A percentile compares a stretch with the other conserved stretches of the same genome.
Conservation (phyloP, 306 rosid species). For the Abrus precatorius region DNA sequence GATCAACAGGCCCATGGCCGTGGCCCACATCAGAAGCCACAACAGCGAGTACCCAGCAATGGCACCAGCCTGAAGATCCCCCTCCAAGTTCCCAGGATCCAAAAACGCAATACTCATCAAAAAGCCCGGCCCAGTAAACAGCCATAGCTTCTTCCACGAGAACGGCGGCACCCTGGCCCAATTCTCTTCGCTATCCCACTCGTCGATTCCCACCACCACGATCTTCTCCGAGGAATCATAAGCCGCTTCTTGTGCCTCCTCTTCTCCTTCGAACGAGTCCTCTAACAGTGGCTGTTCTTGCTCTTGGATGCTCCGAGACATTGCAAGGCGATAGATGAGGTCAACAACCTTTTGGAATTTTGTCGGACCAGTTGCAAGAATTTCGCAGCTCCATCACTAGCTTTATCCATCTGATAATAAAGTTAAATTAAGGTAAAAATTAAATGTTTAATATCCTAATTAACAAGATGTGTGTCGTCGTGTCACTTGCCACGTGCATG, state of each 20-base stretch:
- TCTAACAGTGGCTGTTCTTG: slow-evolving; percentile 57
- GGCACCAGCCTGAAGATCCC: slow-evolving; percentile 96
- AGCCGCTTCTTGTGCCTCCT: slow-evolving; percentile 64
- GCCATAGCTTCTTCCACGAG: slow-evolving; percentile 97
- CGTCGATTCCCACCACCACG: slow-evolving; percentile 66
- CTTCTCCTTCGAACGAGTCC: slow-evolving; percentile 6
- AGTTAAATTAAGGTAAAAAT: no score
- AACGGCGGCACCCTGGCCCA: slow-evolving; percentile 66
- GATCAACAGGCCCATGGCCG: slow-evolving; percentile 87
- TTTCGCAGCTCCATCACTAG: not conserved
- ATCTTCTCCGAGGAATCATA: slow-evolving; percentile 77
- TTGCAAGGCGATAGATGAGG: not conserved
- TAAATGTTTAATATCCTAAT: no score
- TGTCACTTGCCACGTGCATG: not conserved
- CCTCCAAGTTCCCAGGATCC: slow-evolving; percentile 96
- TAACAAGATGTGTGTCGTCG: not conserved
- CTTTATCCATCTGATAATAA: no score
- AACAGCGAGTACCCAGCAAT: slow-evolving; percentile 90
- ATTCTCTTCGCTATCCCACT: slow-evolving; percentile 22
- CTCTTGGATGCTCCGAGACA: slow-evolving; percentile 45
- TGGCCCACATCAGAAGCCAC: slow-evolving; percentile 96
- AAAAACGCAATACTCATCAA: slow-evolving; percentile 93
- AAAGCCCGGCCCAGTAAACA: slow-evolving; percentile 95
- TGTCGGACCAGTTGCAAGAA: not conserved
- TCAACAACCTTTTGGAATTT: not conserved